Percentiles rank a stretch among this genome's conserved stretches.
These are phyloP conservation scores for Zygoascus sp. DNA, from an alignment of 1,139 yeast species.

Conservation along the genomic window DNA sequence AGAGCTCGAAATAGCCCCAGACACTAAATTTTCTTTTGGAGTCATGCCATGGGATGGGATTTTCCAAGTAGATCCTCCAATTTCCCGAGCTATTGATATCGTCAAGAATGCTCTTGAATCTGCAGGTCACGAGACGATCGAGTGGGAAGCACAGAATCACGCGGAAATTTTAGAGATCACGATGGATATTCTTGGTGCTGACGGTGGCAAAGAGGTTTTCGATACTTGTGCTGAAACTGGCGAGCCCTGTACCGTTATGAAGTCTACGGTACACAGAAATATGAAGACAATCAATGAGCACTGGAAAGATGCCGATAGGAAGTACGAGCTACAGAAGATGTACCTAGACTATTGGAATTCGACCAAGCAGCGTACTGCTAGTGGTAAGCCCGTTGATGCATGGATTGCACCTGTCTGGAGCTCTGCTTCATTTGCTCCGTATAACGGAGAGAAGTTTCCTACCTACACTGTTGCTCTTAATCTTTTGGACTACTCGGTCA, in stretches of 20 bases:
- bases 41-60: constrained; percentile 32
- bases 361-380: constrained; percentile 34
- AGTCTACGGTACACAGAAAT: constrained; percentile 16
- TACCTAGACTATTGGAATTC: constrained; percentile 38
- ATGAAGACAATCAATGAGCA: constrained; percentile 38
- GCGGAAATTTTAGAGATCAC: constrained; percentile 12
- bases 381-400: constrained; percentile 47
- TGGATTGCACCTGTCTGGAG: constrained; percentile 49
- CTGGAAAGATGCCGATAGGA: constrained; percentile 43
- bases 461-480: constrained; percentile 45
- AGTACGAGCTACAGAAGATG: constrained; percentile 36
- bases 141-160: constrained; percentile 39
- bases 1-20: constrained; percentile 18
- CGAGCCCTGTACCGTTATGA: constrained; percentile 42
- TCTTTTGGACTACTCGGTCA: constrained; percentile 42
- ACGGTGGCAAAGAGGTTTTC: constrained; percentile 33
- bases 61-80: constrained; percentile 43
- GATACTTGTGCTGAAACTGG: constrained; percentile 34
- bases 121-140: constrained; percentile 42
- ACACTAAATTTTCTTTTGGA: constrained; percentile 35
- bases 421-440: constrained; percentile 44
- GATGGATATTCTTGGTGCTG: constrained; percentile 17
- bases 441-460: constrained; percentile 22
- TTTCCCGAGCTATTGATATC: constrained; percentile 34
- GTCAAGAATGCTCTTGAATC: constrained; percentile 26